phyloP scores from a whole-genome alignment of 225 moss, liverwort and hornwort species.

The Rhytidiadelphus loreus region DNA sequence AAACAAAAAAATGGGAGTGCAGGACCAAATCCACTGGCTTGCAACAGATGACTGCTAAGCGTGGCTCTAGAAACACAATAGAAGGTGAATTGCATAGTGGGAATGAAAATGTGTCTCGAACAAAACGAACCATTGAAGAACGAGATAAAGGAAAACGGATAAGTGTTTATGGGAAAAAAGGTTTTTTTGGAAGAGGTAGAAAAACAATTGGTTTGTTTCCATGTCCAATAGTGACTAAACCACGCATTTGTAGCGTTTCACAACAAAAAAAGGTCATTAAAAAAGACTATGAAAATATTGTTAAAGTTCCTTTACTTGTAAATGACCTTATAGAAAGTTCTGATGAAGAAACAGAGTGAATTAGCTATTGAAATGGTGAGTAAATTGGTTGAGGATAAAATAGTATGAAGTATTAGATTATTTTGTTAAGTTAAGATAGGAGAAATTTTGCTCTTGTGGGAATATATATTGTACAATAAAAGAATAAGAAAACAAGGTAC shows the following conservation, averaged over 20 bases:
- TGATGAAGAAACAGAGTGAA: constrained; percentile 3
- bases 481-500: neutral
- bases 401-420: fast-evolving
- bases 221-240: constrained; percentile 2
- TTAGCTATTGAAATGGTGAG: neutral
- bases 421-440: neutral
- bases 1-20: constrained; percentile 3
- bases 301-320: neutral
- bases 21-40: neutral
- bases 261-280: neutral
- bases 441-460: neutral
- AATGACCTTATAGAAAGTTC: neutral
- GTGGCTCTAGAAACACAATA: neutral
- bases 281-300: neutral
- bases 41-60: constrained; percentile 12
- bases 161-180: constrained; percentile 20
- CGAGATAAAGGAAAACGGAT: constrained; percentile 23
- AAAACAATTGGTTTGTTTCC: constrained; percentile 25
- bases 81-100: neutral
- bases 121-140: constrained; percentile 12
- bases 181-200: constrained; percentile 12
- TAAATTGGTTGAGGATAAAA: neutral
- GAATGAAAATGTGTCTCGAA: neutral
- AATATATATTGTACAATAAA: neutral
- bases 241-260: neutral